Percentiles rank a stretch among this genome's conserved stretches.
Evolutionary conservation across 768 basidiomycete species (phyloP).

Genomic region (Trametes cubensis): DNA sequence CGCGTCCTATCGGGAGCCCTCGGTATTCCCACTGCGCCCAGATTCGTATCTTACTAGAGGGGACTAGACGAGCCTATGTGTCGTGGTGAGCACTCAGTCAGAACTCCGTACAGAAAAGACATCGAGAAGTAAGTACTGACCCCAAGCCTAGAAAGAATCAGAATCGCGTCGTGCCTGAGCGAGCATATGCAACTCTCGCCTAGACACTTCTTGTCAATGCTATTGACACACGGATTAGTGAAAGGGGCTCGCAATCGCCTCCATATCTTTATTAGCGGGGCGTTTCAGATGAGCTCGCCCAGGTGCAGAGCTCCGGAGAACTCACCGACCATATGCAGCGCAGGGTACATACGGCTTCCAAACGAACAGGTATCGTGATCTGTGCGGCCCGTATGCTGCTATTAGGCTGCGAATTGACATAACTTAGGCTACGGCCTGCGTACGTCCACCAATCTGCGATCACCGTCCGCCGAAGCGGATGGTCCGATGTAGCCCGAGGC

Average conservation of each 20-base stretch:
- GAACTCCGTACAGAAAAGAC: neutral
- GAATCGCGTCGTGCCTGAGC: slow-evolving; percentile 15
- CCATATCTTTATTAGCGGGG: neutral
- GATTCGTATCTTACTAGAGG: neutral
- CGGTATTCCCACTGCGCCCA: neutral
- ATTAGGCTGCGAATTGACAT: slow-evolving; percentile 7
- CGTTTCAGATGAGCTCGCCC: slow-evolving; percentile 6
- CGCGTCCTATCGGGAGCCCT: neutral
- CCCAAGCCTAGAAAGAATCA: neutral
- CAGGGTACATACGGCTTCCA: neutral
- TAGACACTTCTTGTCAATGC: neutral
- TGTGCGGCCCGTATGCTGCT: neutral
- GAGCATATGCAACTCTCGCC: slow-evolving; percentile 16
- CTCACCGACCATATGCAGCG: slow-evolving; percentile 9
- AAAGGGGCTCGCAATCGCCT: neutral
- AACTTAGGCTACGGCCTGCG: slow-evolving; percentile 17
- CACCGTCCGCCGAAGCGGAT: slow-evolving; percentile 8
- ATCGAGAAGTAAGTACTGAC: neutral
- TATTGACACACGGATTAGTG: neutral
- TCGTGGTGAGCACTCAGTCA: neutral
- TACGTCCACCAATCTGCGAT: slow-evolving; percentile 8
- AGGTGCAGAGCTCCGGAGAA: slow-evolving; percentile 3
- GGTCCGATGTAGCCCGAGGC: neutral
- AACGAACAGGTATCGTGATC: slow-evolving; percentile 5
- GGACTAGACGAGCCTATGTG: neutral